phyloP scores from a whole-genome alignment of 148 eudicot genomes.

The Camellia japonica region DNA sequence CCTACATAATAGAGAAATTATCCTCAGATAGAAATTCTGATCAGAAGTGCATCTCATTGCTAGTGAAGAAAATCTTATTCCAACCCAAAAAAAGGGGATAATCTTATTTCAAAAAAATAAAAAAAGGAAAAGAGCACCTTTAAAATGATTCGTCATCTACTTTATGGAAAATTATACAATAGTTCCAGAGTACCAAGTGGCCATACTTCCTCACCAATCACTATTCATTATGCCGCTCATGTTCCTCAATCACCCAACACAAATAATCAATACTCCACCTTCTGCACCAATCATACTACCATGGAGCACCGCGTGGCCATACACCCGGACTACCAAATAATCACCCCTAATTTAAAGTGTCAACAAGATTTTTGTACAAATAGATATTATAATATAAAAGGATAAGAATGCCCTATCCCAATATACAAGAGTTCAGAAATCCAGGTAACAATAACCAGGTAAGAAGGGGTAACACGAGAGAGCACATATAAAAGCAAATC shows the following conservation, averaged over 20 bases:
- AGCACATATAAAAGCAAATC: background rate
- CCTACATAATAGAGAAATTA: background rate
- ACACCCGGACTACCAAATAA: background rate
- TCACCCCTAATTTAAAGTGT: too few species aligned
- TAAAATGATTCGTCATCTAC: background rate
- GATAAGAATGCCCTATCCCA: background rate
- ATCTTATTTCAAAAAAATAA: too few species aligned
- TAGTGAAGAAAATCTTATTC: background rate
- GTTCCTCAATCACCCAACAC: too few species aligned
- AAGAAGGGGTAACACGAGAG: background rate
- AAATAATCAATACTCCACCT: too few species aligned
- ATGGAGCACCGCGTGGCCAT: background rate
- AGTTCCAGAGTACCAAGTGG: too few species aligned
- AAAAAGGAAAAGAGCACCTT: background rate
- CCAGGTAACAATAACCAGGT: background rate
- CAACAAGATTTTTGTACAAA: too few species aligned
- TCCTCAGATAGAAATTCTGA: background rate
- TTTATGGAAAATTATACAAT: too few species aligned
- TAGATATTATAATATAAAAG: too few species aligned
- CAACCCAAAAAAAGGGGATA: background rate
- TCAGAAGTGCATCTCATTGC: constrained; percentile 2
- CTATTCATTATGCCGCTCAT: too few species aligned
- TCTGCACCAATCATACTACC: too few species aligned
- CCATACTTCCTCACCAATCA: too few species aligned
- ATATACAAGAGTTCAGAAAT: background rate